phyloP scores from a whole-genome alignment of 2,329 filamentous ascomycete genomes.

The Thelonectria rubi region DNA sequence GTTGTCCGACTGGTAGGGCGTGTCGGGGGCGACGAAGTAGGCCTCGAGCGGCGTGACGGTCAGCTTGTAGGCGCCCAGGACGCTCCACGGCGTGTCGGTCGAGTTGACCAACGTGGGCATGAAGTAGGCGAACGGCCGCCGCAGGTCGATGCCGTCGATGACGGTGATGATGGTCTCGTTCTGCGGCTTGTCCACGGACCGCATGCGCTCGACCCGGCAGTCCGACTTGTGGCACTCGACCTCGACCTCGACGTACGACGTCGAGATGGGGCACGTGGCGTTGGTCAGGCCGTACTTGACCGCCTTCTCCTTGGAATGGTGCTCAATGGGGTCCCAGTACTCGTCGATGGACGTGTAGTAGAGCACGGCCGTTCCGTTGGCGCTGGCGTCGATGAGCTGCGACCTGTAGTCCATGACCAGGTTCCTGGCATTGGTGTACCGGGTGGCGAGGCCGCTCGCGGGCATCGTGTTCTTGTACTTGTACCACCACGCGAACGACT shows the following conservation, averaged over 20 bases:
- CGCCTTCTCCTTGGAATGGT: background rate
- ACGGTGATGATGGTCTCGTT: background rate
- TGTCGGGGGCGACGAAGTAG: conserved; percentile 1
- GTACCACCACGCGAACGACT: background rate
- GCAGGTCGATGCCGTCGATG: background rate
- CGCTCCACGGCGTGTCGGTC: background rate
- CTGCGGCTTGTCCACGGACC: background rate
- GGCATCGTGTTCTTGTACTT: background rate
- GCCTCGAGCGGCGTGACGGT: background rate
- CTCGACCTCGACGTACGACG: background rate
- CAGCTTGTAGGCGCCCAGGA: background rate
- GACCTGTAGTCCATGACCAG: background rate
- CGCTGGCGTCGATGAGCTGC: background rate
- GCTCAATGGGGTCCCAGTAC: too few relatives aligned
- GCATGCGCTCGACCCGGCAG: background rate
- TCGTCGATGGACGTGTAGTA: background rate
- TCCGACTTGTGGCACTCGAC: background rate
- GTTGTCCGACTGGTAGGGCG: background rate
- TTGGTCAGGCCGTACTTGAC: background rate
- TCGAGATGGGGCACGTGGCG: conserved; percentile 1
- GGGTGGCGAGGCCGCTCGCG: too few relatives aligned
- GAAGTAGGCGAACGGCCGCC: background rate
- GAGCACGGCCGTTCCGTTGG: background rate
- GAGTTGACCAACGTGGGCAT: background rate
- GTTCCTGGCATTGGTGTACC: background rate